Conservation (phyloP, 2,329 filamentous ascomycete species). For the Aspergillus fructus region DNA sequence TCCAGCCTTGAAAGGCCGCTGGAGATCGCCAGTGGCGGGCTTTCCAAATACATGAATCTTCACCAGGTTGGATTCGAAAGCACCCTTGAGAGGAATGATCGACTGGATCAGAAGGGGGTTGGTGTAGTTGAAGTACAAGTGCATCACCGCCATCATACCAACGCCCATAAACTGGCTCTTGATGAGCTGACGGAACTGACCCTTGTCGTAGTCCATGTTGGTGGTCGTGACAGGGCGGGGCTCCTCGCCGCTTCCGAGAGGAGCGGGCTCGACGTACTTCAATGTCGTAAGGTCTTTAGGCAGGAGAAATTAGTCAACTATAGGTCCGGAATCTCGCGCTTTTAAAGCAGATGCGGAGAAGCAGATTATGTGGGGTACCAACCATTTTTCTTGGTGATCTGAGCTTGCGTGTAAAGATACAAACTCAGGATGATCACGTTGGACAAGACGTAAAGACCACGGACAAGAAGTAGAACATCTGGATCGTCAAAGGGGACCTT, state of each 20-base stretch:
- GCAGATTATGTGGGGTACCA: constrained; percentile 29
- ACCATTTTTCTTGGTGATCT: constrained; percentile 98
- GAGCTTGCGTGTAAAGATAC: constrained; percentile 79
- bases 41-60: constrained; percentile 93
- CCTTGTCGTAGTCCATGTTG: constrained; percentile 87
- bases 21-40: constrained; percentile 83
- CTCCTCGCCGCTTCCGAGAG: constrained; percentile 91
- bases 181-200: constrained; percentile 80
- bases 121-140: constrained; percentile 99
- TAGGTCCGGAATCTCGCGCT: background rate
- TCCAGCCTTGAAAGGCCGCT: constrained; percentile 89
- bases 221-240: constrained; percentile 96
- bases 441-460: constrained; percentile 64
- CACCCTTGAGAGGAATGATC: constrained; percentile 95
- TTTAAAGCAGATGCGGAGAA: background rate
- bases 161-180: constrained; percentile 93
- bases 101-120: constrained; percentile 98
- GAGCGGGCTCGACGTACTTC: constrained; percentile 96
- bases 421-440: constrained; percentile 81
- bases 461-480: constrained; percentile 64
- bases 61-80: constrained; percentile 90
- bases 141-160: constrained; percentile 98
- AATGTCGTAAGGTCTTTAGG: constrained; percentile 84
- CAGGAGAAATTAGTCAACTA: constrained; percentile 1
- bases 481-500: constrained; percentile 91